phyloP scores from a whole-genome alignment of 225 moss, liverwort and hornwort species.

The Takakia lepidozioides region DNA sequence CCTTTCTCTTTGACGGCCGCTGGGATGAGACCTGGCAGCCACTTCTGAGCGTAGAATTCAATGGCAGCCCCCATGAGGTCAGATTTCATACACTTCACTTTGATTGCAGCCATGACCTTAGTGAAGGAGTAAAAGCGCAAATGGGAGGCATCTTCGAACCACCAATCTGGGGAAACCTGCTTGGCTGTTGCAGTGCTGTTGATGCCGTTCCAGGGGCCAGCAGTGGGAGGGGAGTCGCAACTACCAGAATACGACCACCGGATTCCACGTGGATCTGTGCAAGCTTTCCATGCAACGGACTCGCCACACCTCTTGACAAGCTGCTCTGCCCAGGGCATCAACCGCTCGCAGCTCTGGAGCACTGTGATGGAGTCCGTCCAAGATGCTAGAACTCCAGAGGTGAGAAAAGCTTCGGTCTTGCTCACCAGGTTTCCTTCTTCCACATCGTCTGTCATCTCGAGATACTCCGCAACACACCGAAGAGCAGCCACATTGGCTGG shows the following conservation, averaged over 20 bases:
- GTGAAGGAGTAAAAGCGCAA: constrained; percentile 58
- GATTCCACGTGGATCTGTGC: constrained; percentile 48
- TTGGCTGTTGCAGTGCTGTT: constrained; percentile 7
- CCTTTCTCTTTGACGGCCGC: neutral
- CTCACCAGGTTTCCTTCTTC: constrained; percentile 72
- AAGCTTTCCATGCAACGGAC: constrained; percentile 63
- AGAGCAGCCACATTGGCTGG: constrained; percentile 60
- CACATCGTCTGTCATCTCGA: constrained; percentile 69
- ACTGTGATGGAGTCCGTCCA: constrained; percentile 75
- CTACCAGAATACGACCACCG: constrained; percentile 64
- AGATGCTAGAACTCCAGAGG: constrained; percentile 56
- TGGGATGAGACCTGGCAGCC: constrained; percentile 51
- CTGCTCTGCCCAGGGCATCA: constrained; percentile 62
- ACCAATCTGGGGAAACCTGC: constrained; percentile 65
- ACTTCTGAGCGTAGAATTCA: constrained; percentile 65
- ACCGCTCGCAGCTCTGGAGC: constrained; percentile 47
- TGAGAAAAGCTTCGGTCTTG: constrained; percentile 70
- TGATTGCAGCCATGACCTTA: constrained; percentile 58
- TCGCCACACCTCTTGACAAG: constrained; percentile 63
- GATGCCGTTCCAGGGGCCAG: constrained; percentile 5
- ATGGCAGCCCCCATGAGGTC: constrained; percentile 64
- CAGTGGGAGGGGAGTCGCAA: constrained; percentile 16
- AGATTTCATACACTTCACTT: constrained; percentile 38
- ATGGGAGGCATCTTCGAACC: constrained; percentile 70
- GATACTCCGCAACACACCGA: constrained; percentile 65